Percentiles rank a stretch among this genome's conserved stretches.
Evolutionary conservation across 352 stramenopile genomes (phyloP).

Genomic region (Saprolegnia parasitica): DNA sequence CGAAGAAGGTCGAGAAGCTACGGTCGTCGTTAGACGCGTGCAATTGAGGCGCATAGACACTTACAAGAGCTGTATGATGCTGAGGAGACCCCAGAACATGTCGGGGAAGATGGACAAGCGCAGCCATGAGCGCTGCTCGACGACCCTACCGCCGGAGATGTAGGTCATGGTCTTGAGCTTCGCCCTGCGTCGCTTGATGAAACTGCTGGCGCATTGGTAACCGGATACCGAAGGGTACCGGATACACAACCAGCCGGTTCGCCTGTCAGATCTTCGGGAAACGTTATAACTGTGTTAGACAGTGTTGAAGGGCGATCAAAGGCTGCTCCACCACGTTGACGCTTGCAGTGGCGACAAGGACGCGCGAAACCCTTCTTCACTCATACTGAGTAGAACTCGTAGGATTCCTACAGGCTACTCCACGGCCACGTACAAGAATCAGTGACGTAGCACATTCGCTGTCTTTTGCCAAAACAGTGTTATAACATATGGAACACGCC

Average conservation of each 20-base stretch:
- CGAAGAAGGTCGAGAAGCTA: slow-evolving; percentile 54
- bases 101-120: slow-evolving; percentile 65
- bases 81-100: slow-evolving; percentile 61
- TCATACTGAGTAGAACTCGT: no score
- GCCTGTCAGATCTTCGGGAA: no score
- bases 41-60: slow-evolving; percentile 21
- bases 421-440: no score
- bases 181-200: not conserved
- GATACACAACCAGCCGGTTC: not conserved
- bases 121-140: slow-evolving; percentile 62
- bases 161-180: slow-evolving; percentile 48
- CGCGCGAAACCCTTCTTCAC: no score
- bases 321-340: not conserved
- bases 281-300: no score
- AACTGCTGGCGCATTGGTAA: no score
- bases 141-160: slow-evolving; percentile 49
- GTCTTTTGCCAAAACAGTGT: not conserved
- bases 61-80: slow-evolving; percentile 77
- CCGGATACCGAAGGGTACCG: not conserved
- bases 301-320: not conserved
- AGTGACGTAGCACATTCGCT: no score
- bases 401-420: no score
- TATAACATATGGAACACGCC: no score
- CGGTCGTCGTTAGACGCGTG: slow-evolving; percentile 1
- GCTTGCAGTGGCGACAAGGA: no score